Evolutionary conservation across 805 yeast species (phyloP), one percentile per base, ranked within the genome.

Genomic region (Yarrowia divulgata): DNA sequence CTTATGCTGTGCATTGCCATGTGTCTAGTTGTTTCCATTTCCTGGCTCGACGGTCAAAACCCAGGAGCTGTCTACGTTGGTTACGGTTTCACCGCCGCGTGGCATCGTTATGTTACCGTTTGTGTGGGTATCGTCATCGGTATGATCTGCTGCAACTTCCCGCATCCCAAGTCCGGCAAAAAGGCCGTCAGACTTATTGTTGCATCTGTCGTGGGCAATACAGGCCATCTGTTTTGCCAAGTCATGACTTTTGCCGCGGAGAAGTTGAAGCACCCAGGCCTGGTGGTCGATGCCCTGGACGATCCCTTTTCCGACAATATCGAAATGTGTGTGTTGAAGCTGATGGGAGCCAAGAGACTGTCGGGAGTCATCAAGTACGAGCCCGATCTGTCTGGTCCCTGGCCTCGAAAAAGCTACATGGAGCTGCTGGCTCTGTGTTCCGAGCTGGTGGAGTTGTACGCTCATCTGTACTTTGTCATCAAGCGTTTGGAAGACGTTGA

Each of bases 101-200:
- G 79, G 78, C 71, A 76, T n/a, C 73, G 80, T 12, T 76, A 76
- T 35, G 76, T 75, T 8, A 74, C 77, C 5, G 80, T 77, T 10
- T 49, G 73, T 3, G 73, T 76, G 34, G 81, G 81, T 1, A 67
- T 79, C n/a, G 35, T 75, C 1, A 69, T 77, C 2, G 78, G 75
- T 1, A 74, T 77, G 62, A 60, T 78, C 4, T 78, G 77, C 4
- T 76, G 78, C 13, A 58, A 77, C 3, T 70, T 77, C 29, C 81
- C 81, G 2, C 66, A 71, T 32, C 75, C 80, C 0, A 69, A 70
- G 19, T 76, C 80, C 18, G 80, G 78, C 13, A 77, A 75, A 69
- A 64, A 69, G 12, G 75, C 75, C 7, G 74, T 78, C 1, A 70
- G 81, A 12, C 71, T 70, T n/a, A 72, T 73, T 5, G 70, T 76